These are phyloP conservation scores for Iris macrosiphon DNA, from an alignment of 106 monocot genomes.

Conservation along the genomic window DNA sequence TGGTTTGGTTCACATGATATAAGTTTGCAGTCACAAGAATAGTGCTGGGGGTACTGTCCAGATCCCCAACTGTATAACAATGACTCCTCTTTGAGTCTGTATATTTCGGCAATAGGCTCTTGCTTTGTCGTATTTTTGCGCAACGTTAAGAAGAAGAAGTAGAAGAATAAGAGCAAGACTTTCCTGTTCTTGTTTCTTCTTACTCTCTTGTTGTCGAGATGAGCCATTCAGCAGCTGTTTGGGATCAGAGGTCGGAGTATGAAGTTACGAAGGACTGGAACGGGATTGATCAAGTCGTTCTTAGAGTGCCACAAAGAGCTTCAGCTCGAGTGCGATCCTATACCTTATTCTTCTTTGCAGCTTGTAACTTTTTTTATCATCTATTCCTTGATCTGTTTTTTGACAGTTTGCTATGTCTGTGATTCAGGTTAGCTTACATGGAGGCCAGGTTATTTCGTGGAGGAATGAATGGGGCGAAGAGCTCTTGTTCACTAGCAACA, in stretches of 20 bases:
- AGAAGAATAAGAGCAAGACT: too few species aligned
- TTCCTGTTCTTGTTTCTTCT: neutral
- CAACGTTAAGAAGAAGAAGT: too few species aligned
- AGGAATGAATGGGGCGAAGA: slow-evolving; percentile 82
- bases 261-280: slow-evolving; percentile 77
- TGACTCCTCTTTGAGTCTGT: slow-evolving; percentile 5
- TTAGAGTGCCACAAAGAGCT: slow-evolving; percentile 67
- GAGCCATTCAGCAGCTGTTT: slow-evolving; percentile 49
- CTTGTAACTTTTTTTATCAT: neutral
- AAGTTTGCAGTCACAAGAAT: slow-evolving; percentile 29
- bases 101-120: slow-evolving; percentile 1
- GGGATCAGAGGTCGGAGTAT: slow-evolving; percentile 47
- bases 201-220: slow-evolving; percentile 19
- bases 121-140: neutral
- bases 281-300: slow-evolving; percentile 72
- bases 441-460: slow-evolving; percentile 89
- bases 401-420: too few species aligned
- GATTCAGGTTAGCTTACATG: slow-evolving; percentile 83
- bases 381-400: too few species aligned
- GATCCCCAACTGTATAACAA: slow-evolving; percentile 18
- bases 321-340: slow-evolving; percentile 57
- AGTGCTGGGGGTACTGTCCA: slow-evolving; percentile 11
- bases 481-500: slow-evolving; percentile 81
- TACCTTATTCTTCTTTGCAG: neutral
- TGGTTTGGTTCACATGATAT: slow-evolving; percentile 24